phyloP scores from a whole-genome alignment of 176 grass and related monocot species.

The Ensete glaucum region DNA sequence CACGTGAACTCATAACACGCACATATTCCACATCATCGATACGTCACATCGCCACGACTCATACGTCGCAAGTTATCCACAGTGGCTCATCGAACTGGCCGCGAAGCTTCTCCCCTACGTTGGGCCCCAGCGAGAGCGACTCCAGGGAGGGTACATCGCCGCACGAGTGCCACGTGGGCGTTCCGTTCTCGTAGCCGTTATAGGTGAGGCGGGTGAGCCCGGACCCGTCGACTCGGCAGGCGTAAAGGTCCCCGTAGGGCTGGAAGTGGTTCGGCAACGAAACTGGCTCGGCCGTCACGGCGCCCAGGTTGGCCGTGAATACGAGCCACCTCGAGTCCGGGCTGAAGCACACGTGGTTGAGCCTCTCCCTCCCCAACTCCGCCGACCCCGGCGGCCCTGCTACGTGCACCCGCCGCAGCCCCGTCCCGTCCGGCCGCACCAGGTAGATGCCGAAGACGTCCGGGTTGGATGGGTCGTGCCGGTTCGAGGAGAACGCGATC shows the following conservation, averaged over 20 bases:
- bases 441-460: slow-evolving; percentile 72
- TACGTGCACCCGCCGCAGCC: slow-evolving; percentile 48
- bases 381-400: slow-evolving; percentile 33
- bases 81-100: slow-evolving; percentile 69
- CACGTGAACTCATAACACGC: no score
- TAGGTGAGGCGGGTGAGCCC: slow-evolving; percentile 51
- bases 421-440: slow-evolving; percentile 55
- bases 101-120: slow-evolving; percentile 27
- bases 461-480: slow-evolving; percentile 48
- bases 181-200: slow-evolving; percentile 84
- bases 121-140: slow-evolving; percentile 19
- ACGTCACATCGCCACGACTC: not conserved
- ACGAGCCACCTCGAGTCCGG: slow-evolving; percentile 63
- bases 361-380: slow-evolving; percentile 55
- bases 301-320: slow-evolving; percentile 69
- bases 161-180: slow-evolving; percentile 40
- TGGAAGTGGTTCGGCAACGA: slow-evolving; percentile 68
- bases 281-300: slow-evolving; percentile 49
- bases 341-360: slow-evolving; percentile 97
- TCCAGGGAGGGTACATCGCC: not conserved
- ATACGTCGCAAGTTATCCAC: slow-evolving; percentile 56
- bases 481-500: slow-evolving; percentile 93
- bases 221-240: slow-evolving; percentile 58
- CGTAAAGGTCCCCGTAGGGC: slow-evolving; percentile 77
- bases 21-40: no score